phyloP scores from a whole-genome alignment of 345 rosid species.

The Arabidopsis arenosa region DNA sequence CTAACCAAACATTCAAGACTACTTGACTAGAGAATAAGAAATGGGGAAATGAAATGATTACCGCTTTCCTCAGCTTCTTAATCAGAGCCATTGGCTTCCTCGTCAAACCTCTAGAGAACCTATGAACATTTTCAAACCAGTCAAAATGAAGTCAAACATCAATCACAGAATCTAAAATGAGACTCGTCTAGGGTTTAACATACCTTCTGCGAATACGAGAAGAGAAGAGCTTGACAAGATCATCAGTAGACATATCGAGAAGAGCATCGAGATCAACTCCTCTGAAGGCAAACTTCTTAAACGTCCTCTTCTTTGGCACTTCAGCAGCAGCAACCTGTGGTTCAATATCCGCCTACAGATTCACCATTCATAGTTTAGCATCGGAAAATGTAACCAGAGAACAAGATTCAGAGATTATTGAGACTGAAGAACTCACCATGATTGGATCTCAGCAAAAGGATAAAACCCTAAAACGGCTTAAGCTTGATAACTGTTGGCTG shows the following conservation, averaged over 20 bases:
- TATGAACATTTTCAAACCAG: conserved; percentile 27
- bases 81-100: conserved; percentile 90
- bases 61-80: conserved; percentile 87
- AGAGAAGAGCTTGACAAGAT: conserved; percentile 90
- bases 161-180: not conserved
- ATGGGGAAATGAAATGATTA: conserved; percentile 28
- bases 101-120: conserved; percentile 92
- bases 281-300: conserved; percentile 82
- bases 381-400: not conserved
- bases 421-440: conserved; percentile 37
- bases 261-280: conserved; percentile 91
- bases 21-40: too few relatives aligned
- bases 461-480: conserved; percentile 33
- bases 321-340: conserved; percentile 55
- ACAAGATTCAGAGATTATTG: not conserved
- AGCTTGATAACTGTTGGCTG: conserved; percentile 13
- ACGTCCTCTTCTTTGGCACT: conserved; percentile 83
- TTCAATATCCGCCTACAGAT: conserved; percentile 57
- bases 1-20: too few relatives aligned
- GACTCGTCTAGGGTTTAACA: not conserved
- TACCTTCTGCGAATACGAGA: conserved; percentile 97
- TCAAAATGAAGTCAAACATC: not conserved
- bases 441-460: conserved; percentile 32
- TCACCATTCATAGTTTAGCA: not conserved
- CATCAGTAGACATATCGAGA: conserved; percentile 93